Base-by-base conservation (phyloP, 176 grass and related monocot species). In the Ampelocalamus luodianensis region DNA sequence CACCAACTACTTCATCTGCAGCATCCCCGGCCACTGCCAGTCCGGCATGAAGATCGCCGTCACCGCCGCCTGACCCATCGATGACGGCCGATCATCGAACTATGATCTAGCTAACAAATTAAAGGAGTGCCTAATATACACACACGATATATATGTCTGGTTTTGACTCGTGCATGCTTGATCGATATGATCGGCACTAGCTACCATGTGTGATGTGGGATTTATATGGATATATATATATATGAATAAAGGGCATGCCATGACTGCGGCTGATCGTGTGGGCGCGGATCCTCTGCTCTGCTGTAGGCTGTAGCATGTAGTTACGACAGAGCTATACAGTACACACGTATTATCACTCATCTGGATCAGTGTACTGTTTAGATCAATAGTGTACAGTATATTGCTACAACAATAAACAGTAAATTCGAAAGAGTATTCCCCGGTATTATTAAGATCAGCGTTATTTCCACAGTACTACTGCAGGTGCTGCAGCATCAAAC, bases 1-100 rank as follows among this genome's bases (percentile, higher is more conserved):
- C 84, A 74, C 88, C 39, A 90, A 87, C 73, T 86, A 87, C 84
- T 90, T 90, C 84, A 87, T 90, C 79, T 90, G 88, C 84, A 90
- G 50, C 79, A 6, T 87, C 67, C 88, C 88, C 79, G 79, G 84
- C 0, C 88, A 90, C 79, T 90, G 88, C 83, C 83, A 83, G 73
- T 20, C 88, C 56, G 88, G 88, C 66, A 90, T 90, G 88, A 90
- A 90, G 84, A 83, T 90, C 83, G 88, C 83, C 23, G 88, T 85
- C 77, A 85, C 16, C 63, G 82, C 88, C 29, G 48, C 87, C 0
- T 88, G 68, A 59, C 42, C 5, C 1, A 22, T 8, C 51, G 20
- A 1, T 10, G 3, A 5, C 78, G 44, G 22, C 45, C 38, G 4
- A 23, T 10, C 38, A 4, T 3, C 42, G 10, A 23, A 5, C 12